Percentiles rank a stretch among this genome's conserved stretches.
phyloP scores from a whole-genome alignment of 129 eudicot genomes.

The Flaveria sonorensis region DNA sequence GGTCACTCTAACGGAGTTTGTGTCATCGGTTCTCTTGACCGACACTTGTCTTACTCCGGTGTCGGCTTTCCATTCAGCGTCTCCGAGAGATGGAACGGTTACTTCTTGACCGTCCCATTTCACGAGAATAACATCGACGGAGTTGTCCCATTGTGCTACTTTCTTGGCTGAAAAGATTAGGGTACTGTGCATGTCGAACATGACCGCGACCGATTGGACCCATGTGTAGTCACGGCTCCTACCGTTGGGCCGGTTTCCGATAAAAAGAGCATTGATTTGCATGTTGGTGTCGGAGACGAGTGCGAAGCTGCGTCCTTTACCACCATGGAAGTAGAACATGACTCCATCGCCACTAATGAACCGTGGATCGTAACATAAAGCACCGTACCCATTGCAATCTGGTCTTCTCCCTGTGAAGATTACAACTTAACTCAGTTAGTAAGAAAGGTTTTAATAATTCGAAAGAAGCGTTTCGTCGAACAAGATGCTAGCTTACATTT shows the following conservation, averaged over 20 bases:
- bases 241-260: conserved; percentile 57
- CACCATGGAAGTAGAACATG: conserved; percentile 76
- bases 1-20: conserved; percentile 42
- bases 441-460: no score
- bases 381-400: conserved; percentile 46
- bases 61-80: conserved; percentile 49
- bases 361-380: conserved; percentile 68
- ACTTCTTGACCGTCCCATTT: conserved; percentile 48
- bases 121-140: conserved; percentile 46
- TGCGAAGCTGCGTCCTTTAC: conserved; percentile 50
- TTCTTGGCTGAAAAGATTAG: conserved; percentile 51
- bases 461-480: not conserved
- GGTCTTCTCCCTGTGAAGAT: conserved; percentile 51
- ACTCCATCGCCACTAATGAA: conserved; percentile 74
- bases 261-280: conserved; percentile 67
- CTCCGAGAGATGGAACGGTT: conserved; percentile 48
- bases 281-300: conserved; percentile 58
- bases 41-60: conserved; percentile 38
- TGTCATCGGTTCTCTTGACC: conserved; percentile 60
- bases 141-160: conserved; percentile 53
- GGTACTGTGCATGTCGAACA: conserved; percentile 58
- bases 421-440: not conserved
- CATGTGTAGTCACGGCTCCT: conserved; percentile 69
- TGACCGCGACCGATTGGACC: conserved; percentile 60
- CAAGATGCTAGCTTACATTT: conserved; percentile 55